Evolutionary conservation across 768 basidiomycete genomes (phyloP).

Genomic region (Pleurotus tuoliensis): DNA sequence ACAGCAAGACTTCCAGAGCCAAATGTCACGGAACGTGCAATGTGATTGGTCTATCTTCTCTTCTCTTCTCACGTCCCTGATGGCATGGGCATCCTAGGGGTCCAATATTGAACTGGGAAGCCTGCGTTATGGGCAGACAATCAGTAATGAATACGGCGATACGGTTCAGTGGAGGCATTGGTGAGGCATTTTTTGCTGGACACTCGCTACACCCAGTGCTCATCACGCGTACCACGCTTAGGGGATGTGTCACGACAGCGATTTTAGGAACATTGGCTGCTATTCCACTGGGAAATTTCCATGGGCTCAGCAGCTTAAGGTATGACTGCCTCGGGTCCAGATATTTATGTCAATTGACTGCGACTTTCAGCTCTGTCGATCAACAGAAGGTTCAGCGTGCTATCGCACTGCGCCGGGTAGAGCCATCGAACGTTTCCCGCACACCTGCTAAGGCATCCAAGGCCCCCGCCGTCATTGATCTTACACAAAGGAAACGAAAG

Average conservation of each 20-base stretch:
- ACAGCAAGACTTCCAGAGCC: constrained; percentile 65
- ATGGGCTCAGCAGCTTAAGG: constrained; percentile 52
- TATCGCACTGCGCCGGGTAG: constrained; percentile 48
- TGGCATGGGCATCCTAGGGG: constrained; percentile 26
- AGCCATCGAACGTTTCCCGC: constrained; percentile 52
- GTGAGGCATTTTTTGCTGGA: constrained; percentile 30
- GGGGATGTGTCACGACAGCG: constrained; percentile 68
- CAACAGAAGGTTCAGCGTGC: constrained; percentile 61
- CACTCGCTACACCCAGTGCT: neutral
- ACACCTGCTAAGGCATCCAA: constrained; percentile 28
- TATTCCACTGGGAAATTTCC: constrained; percentile 34
- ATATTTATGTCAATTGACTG: neutral
- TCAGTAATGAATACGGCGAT: constrained; percentile 46
- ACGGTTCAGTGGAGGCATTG: constrained; percentile 76
- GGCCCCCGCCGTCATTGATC: constrained; percentile 13
- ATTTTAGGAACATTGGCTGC: constrained; percentile 49
- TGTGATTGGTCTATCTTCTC: constrained; percentile 18
- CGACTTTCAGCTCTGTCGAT: constrained; percentile 45
- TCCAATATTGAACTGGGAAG: constrained; percentile 48
- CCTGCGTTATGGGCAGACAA: constrained; percentile 61
- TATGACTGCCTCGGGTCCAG: constrained; percentile 22
- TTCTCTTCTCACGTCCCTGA: neutral
- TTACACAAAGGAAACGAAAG: constrained; percentile 44
- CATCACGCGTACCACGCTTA: constrained; percentile 18
- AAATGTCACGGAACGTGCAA: constrained; percentile 70